These are phyloP conservation scores for Torrubiella hemipterigena DNA, from an alignment of 2,329 filamentous ascomycete genomes.

Conservation along the genomic window DNA sequence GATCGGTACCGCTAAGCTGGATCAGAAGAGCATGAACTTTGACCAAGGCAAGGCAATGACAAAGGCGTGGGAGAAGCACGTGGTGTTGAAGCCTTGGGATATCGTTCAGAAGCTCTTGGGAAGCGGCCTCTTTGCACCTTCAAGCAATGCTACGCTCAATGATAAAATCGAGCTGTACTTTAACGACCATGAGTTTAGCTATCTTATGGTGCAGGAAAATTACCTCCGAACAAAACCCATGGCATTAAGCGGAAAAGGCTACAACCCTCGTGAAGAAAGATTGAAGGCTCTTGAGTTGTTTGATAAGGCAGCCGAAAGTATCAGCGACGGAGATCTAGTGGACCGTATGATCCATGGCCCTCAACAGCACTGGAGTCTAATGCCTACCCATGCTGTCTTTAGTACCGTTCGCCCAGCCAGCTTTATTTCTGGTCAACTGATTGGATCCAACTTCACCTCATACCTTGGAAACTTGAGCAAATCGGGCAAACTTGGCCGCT, in stretches of 20 bases:
- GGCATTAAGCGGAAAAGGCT: conserved; percentile 41
- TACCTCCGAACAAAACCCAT: conserved; percentile 78
- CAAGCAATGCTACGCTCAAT: conserved; percentile 79
- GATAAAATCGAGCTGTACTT: conserved; percentile 99
- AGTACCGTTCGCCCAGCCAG: conserved; percentile 88
- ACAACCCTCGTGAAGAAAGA: conserved; percentile 53
- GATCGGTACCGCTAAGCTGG: conserved; percentile 87
- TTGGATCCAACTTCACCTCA: conserved; percentile 65
- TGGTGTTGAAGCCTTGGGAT: conserved; percentile 95
- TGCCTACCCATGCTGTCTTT: conserved; percentile 93
- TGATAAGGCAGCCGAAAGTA: conserved; percentile 84
- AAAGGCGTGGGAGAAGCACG: conserved; percentile 96
- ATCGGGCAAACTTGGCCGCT: conserved; percentile 62
- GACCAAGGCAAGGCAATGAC: conserved; percentile 88
- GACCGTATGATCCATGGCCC: conserved; percentile 97
- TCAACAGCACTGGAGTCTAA: conserved; percentile 96
- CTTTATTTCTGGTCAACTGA: conserved; percentile 69
- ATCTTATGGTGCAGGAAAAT: conserved; percentile 96
- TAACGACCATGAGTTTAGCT: conserved; percentile 97
- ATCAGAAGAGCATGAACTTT: conserved; percentile 67
- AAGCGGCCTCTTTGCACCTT: conserved; percentile 71
- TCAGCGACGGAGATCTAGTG: conserved; percentile 91
- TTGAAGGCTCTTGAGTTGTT: conserved; percentile 78
- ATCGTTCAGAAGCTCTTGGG: conserved; percentile 89
- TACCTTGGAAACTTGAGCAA: conserved; percentile 98